These are phyloP conservation scores for Parachaetomium inaequale DNA, from an alignment of 495 filamentous ascomycete species.

Conservation along the genomic window DNA sequence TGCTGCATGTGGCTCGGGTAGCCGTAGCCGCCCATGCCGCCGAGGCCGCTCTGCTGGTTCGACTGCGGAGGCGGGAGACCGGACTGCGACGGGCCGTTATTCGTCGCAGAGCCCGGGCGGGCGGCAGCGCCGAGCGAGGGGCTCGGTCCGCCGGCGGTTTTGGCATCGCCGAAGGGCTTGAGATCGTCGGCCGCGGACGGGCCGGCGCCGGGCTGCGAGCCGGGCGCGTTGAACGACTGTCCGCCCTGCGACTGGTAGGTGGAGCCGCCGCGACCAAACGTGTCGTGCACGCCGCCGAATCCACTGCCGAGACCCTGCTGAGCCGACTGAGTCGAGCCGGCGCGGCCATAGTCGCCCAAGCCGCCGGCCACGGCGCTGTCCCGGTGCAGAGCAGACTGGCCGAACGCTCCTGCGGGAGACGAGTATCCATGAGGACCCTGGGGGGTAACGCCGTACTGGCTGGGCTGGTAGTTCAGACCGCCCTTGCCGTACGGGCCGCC, in stretches of 20 bases:
- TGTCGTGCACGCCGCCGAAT: conserved; percentile 72
- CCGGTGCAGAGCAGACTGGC: conserved; percentile 62
- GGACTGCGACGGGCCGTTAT: conserved; percentile 61
- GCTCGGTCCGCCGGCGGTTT: conserved; percentile 70
- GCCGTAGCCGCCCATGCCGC: conserved; percentile 58
- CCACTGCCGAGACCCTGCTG: conserved; percentile 63
- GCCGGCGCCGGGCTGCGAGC: conserved; percentile 48
- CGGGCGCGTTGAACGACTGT: conserved; percentile 64
- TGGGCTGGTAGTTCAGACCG: conserved; percentile 65
- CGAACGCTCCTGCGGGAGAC: conserved; percentile 73
- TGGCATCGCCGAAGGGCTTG: conserved; percentile 70
- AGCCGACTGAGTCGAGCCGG: conserved; percentile 67
- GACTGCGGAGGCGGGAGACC: conserved; percentile 75
- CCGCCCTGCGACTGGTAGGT: conserved; percentile 59
- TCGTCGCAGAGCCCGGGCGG: conserved; percentile 81
- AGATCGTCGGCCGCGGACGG: conserved; percentile 59
- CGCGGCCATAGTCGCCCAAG: conserved; percentile 70
- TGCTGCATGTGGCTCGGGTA: conserved; percentile 67
- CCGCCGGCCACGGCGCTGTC: conserved; percentile 57
- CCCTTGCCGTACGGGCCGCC: conserved; percentile 73
- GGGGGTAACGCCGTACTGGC: conserved; percentile 70
- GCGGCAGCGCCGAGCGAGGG: conserved; percentile 76
- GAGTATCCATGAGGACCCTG: conserved; percentile 75
- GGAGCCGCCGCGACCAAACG: conserved; percentile 66
- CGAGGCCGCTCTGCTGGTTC: conserved; percentile 47